A percentile compares a stretch with the other conserved stretches of the same genome.
Evolutionary conservation across 2,329 filamentous ascomycete species (phyloP).

Genomic region (Macrophomina tecta): DNA sequence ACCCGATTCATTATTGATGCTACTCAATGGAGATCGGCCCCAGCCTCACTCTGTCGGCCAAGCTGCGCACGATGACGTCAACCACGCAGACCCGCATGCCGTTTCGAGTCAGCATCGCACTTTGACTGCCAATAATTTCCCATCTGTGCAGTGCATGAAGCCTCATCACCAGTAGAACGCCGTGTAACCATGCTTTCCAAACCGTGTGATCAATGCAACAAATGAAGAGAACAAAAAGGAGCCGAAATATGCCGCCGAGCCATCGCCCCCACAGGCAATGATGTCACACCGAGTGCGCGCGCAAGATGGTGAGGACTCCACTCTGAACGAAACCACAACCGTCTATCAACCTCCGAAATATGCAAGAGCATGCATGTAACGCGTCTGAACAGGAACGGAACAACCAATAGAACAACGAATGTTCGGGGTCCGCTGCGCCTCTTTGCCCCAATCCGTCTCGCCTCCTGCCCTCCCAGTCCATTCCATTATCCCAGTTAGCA

Average conservation of each 20-base stretch:
- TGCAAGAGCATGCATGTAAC: too few species aligned
- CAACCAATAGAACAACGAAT: too few species aligned
- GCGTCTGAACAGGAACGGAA: too few species aligned
- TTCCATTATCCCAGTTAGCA: too few species aligned
- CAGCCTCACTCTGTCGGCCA: neutral
- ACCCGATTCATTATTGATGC: neutral
- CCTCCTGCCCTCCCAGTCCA: too few species aligned
- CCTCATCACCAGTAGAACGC: neutral
- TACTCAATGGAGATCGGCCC: neutral
- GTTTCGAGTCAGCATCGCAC: neutral
- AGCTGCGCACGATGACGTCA: neutral
- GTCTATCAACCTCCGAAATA: neutral
- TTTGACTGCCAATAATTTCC: neutral
- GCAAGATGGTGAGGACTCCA: neutral
- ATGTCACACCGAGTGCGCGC: neutral
- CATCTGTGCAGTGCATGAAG: neutral
- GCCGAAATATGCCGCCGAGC: constrained; percentile 1
- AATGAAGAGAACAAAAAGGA: neutral
- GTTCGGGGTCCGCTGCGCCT: too few species aligned
- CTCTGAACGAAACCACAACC: neutral
- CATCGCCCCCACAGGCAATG: constrained; percentile 1
- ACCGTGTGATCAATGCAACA: constrained; percentile 1
- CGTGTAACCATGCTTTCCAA: constrained; percentile 2
- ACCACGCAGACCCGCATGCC: neutral
- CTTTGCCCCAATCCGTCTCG: too few species aligned